Base-by-base conservation (phyloP, 2,329 filamentous ascomycete species). In the Epichloe elymi region DNA sequence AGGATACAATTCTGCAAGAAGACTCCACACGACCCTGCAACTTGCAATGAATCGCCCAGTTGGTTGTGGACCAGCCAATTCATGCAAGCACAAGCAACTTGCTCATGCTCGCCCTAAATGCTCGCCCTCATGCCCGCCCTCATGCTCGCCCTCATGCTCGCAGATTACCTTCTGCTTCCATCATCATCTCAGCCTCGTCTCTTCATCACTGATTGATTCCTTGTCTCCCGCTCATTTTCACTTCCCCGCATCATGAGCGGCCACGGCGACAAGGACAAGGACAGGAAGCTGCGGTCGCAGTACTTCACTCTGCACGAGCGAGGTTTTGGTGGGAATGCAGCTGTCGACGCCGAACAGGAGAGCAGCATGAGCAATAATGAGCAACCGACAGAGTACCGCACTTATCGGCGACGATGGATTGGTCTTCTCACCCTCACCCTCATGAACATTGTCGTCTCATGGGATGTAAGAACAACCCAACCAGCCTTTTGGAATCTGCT, bases 361-460 rank as follows among this genome's bases (percentile, higher is more conserved):
- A 23, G 38, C 23, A 44, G 45, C 14, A 37, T 12, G 14, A 55
- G 49, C 46, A 57, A 62, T 50, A 58, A 62, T 51, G 63, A 59
- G 30, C 51, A 55, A 10, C 57, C 63, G 19, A 59, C 55, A n/a
- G 61, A 63, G 53, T 73, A 72, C 51, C 65, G 65, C 49, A 71
- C 69, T 11, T 97, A 97, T 65, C 91, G 86, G 69, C 79, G 88
- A 61, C 79, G 93, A 43, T 98, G 88, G 82, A 86, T 95, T 65
- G 93, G 93, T 1, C 72, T 98, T 48, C 70, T 79, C 20, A 87
- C 95, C 67, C 70, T 97, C 62, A 85, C 89, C 6, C 68, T 97
- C 60, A 73, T 97, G 68, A 98, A 97, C 65, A 84, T 96, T 51
- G 80, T 97, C 54, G 85, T 95, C 41, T 94, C 87, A 62, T 97